Percentiles rank a stretch among this genome's conserved stretches.
Conservation (phyloP, 306 rosid genomes). For the Medicago ruthenica region DNA sequence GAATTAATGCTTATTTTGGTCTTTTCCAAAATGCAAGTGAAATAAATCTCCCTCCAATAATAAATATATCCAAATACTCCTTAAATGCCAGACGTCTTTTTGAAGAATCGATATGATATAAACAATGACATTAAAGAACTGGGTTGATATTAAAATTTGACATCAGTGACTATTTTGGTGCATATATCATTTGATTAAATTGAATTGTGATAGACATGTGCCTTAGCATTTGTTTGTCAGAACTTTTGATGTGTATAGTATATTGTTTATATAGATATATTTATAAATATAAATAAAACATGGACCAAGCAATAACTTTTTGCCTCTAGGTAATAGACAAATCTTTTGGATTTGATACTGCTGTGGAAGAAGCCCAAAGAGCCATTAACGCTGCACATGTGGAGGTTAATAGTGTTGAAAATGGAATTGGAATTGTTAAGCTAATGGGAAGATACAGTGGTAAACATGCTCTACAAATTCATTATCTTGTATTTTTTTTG, state of each 20-base stretch:
- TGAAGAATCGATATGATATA: neutral
- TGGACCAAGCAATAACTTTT: constrained; percentile 18
- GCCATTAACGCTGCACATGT: constrained; percentile 97
- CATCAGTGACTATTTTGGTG: neutral
- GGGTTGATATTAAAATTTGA: neutral
- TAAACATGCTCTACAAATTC: constrained; percentile 43
- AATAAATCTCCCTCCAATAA: neutral
- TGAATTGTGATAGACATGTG: constrained; percentile 1
- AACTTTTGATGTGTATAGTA: neutral
- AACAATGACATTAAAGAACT: neutral
- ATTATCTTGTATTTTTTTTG: neutral
- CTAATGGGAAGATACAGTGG: constrained; percentile 98
- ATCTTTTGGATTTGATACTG: constrained; percentile 98
- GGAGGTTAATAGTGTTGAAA: constrained; percentile 92
- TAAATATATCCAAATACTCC: neutral
- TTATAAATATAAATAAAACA: constrained; percentile 25
- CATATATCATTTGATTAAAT: neutral
- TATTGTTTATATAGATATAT: neutral
- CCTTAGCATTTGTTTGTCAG: constrained; percentile 23
- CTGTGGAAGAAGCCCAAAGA: constrained; percentile 98
- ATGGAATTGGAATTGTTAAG: constrained; percentile 92
- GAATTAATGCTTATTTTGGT: constrained; percentile 1
- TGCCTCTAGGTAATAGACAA: constrained; percentile 88
- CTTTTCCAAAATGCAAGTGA: neutral
- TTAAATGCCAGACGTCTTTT: neutral